Conservation (phyloP, 768 basidiomycete species). For the Gloeopeniophorella convolvens region DNA sequence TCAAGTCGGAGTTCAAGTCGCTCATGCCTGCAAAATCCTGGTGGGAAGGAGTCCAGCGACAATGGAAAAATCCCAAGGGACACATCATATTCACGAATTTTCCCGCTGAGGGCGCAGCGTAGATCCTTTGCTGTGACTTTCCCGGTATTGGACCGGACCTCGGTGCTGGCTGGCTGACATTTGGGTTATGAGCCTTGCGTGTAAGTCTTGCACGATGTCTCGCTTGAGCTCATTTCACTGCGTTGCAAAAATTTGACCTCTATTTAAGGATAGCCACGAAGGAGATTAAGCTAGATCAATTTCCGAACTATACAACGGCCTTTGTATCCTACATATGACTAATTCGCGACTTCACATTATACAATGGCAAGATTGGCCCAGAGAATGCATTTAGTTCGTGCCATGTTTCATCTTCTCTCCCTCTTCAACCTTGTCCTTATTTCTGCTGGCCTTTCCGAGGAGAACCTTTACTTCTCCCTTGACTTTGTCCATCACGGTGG, state of each 20-base stretch:
- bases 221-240: no score
- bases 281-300: no score
- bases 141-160: no score
- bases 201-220: no score
- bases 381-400: not conserved
- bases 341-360: no score
- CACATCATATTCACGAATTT: constrained; percentile 4
- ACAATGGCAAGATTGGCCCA: no score
- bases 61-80: constrained; percentile 10
- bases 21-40: constrained; percentile 56
- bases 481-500: constrained; percentile 11
- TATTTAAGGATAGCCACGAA: no score
- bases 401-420: constrained; percentile 14
- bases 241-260: no score
- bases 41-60: constrained; percentile 61
- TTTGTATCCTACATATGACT: no score
- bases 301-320: no score
- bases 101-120: not conserved
- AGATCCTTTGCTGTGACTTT: not conserved
- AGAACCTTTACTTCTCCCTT: constrained; percentile 16
- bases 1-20: constrained; percentile 58
- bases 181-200: no score
- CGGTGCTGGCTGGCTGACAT: no score
- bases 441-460: constrained; percentile 14
- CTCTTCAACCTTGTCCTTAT: constrained; percentile 13